These are phyloP conservation scores for Castanospermum australe DNA, from an alignment of 306 rosid genomes.

Conservation along the genomic window DNA sequence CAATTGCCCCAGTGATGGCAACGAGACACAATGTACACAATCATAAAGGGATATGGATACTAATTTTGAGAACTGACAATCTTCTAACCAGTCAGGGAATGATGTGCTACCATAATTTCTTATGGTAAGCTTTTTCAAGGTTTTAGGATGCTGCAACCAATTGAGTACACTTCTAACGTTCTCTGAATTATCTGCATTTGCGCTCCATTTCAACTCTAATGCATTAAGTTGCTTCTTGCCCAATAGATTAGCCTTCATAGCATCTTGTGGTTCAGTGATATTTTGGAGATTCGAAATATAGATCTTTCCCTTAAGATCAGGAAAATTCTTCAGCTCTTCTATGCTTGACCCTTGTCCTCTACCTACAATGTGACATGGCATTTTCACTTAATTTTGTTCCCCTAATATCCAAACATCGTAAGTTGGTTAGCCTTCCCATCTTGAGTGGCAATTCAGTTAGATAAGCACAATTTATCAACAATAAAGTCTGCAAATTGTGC, in stretches of 20 bases:
- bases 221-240: not conserved
- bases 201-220: conserved; percentile 18
- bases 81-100: conserved; percentile 11
- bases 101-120: conserved; percentile 9
- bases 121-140: conserved; percentile 9
- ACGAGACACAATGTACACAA: not conserved
- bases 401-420: not conserved
- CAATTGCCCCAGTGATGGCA: conserved; percentile 6
- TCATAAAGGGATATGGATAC: not conserved
- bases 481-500: conserved; percentile 18
- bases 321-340: not conserved
- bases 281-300: conserved; percentile 11
- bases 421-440: not conserved
- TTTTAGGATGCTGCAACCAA: conserved; percentile 2
- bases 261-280: not conserved
- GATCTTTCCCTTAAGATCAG: not conserved
- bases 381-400: not conserved
- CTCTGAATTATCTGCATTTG: not conserved
- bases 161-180: not conserved
- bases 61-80: not conserved
- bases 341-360: not conserved
- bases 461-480: not conserved
- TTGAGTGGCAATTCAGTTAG: not conserved
- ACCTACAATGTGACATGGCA: conserved; percentile 17
- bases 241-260: not conserved